Evolutionary conservation across 176 grass and related monocot genomes (phyloP).

Genomic region (Lolium multiflorum): DNA sequence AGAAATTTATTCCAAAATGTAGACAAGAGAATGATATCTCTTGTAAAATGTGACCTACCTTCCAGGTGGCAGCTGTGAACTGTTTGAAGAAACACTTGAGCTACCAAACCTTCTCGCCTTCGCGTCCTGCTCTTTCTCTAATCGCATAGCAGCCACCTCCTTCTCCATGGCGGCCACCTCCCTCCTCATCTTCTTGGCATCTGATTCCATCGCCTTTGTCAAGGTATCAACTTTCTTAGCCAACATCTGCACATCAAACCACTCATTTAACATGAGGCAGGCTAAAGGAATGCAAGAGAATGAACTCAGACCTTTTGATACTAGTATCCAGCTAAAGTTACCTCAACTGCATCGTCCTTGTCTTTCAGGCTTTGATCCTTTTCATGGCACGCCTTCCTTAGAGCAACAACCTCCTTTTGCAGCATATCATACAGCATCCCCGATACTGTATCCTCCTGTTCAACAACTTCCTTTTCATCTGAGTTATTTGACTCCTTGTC

Average conservation of each 20-base stretch:
- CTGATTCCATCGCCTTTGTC: slow-evolving; percentile 94
- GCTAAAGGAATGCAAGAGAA: not conserved
- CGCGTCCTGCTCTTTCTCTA: slow-evolving; percentile 87
- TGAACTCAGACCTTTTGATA: not conserved
- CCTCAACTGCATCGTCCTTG: slow-evolving; percentile 96
- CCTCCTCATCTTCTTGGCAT: slow-evolving; percentile 90
- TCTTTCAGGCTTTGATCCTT: slow-evolving; percentile 96
- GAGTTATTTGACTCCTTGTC: slow-evolving; percentile 65
- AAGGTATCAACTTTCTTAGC: slow-evolving; percentile 95
- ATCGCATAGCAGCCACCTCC: slow-evolving; percentile 68
- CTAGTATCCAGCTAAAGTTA: slow-evolving; percentile 23
- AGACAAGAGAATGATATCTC: not conserved
- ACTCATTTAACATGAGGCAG: slow-evolving; percentile 13
- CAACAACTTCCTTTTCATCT: slow-evolving; percentile 67
- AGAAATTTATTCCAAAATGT: not conserved
- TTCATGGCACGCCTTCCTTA: slow-evolving; percentile 85
- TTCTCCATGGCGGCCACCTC: slow-evolving; percentile 92
- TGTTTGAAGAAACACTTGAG: slow-evolving; percentile 59
- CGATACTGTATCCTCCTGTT: slow-evolving; percentile 74
- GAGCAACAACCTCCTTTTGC: slow-evolving; percentile 87
- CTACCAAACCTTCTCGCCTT: slow-evolving; percentile 65
- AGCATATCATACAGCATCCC: slow-evolving; percentile 91
- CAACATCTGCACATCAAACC: slow-evolving; percentile 67
- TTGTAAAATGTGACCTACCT: slow-evolving; percentile 42
- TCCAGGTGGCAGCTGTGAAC: slow-evolving; percentile 65